phyloP scores from a whole-genome alignment of 2,329 filamentous ascomycete genomes.

The Botrytis fabae region DNA sequence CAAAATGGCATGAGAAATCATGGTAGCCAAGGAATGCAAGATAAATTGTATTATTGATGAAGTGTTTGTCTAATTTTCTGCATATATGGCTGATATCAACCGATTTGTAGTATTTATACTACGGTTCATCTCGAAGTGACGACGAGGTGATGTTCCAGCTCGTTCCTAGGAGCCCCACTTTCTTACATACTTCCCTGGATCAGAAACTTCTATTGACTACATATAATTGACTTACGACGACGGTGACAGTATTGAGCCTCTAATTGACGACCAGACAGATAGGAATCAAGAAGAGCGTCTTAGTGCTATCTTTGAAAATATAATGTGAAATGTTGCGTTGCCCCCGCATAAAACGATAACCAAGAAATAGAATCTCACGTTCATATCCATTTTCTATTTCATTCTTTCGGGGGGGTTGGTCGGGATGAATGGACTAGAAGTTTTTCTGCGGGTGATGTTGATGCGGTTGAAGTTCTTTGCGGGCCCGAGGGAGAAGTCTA shows the following conservation, averaged over 20 bases:
- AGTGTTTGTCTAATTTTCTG: accelerated
- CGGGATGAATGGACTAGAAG: neutral
- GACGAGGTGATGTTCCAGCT: neutral
- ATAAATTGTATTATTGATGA: neutral
- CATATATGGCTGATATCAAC: accelerated
- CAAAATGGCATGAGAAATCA: neutral
- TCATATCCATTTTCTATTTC: neutral
- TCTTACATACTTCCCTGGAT: neutral
- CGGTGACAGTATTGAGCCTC: neutral
- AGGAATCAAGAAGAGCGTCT: neutral
- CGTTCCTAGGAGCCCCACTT: neutral
- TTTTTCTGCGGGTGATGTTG: neutral
- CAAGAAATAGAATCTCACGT: neutral
- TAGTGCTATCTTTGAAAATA: too few relatives aligned
- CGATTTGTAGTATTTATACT: neutral
- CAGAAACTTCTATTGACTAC: neutral
- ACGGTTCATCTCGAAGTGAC: neutral
- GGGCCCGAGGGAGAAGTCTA: neutral
- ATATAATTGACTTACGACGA: neutral
- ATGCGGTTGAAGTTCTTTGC: neutral
- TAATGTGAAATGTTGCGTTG: neutral
- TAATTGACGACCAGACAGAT: neutral
- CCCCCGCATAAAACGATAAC: neutral
- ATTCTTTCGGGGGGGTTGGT: accelerated
- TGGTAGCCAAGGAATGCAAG: neutral